These are phyloP conservation scores for Trypanosoma lewisi DNA, from an alignment of 208 protist genomes.

Conservation along the genomic window DNA sequence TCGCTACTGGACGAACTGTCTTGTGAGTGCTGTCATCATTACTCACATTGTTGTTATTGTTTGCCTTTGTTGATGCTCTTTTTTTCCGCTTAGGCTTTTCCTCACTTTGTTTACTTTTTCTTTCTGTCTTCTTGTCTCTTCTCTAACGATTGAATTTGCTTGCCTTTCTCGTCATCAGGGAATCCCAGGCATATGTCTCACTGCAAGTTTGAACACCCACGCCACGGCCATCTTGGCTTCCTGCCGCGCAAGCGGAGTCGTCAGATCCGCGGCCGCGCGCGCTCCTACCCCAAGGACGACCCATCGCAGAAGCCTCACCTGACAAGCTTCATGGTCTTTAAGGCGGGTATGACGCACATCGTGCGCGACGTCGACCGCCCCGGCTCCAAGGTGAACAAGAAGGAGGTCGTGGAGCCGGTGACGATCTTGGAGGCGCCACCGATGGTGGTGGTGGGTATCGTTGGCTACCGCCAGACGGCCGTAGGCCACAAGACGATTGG, in stretches of 20 bases:
- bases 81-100: background rate
- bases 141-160: too few relatives aligned
- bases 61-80: background rate
- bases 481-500: conserved; percentile 96
- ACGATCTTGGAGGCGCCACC: conserved; percentile 98
- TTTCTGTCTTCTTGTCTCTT: background rate
- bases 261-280: conserved; percentile 92
- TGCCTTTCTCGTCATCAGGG: too few relatives aligned
- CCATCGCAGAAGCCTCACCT: conserved; percentile 93
- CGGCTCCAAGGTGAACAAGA: conserved; percentile 97
- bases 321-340: conserved; percentile 98
- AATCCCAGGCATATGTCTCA: conserved; percentile 67
- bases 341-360: conserved; percentile 99
- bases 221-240: conserved; percentile 98
- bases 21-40: too few relatives aligned
- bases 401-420: conserved; percentile 98
- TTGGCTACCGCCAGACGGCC: conserved; percentile 98
- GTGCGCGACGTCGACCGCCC: conserved; percentile 97
- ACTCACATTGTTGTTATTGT: conserved; percentile 14
- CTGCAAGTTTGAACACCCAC: conserved; percentile 98
- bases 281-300: conserved; percentile 97
- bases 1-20: too few relatives aligned
- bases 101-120: conserved; percentile 9
- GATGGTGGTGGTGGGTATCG: conserved; percentile 98
- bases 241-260: conserved; percentile 95